A percentile compares a stretch with the other conserved stretches of the same genome.
phyloP scores from a whole-genome alignment of 495 filamentous ascomycete genomes.

The Podospora pseudocomata region DNA sequence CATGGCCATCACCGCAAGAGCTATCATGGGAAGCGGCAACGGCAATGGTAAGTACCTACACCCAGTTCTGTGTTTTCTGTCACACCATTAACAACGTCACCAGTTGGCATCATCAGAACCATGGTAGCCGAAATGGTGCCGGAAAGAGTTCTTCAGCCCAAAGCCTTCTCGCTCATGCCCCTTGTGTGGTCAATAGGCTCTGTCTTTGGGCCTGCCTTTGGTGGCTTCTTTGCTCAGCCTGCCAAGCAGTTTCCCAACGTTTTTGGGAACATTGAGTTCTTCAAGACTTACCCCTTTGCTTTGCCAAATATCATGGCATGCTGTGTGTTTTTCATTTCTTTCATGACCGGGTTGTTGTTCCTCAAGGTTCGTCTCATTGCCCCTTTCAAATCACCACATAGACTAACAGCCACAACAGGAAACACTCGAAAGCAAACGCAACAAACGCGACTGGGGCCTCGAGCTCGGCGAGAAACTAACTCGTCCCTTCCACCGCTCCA shows the following conservation, averaged over 20 bases:
- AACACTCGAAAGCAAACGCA: constrained; percentile 63
- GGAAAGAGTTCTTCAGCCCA: constrained; percentile 73
- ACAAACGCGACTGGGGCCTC: constrained; percentile 65
- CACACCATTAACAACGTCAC: background rate
- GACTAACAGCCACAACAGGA: constrained; percentile 47
- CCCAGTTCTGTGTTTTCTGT: too few relatives aligned
- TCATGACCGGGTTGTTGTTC: constrained; percentile 67
- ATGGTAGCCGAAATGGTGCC: constrained; percentile 75
- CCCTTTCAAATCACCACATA: constrained; percentile 2
- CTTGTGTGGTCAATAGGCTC: constrained; percentile 75
- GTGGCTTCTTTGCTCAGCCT: constrained; percentile 79
- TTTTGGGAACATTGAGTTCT: constrained; percentile 63
- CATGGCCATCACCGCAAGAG: constrained; percentile 67
- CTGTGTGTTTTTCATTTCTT: constrained; percentile 67
- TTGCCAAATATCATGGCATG: constrained; percentile 78
- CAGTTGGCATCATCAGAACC: constrained; percentile 65
- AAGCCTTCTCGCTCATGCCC: constrained; percentile 82
- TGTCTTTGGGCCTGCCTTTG: constrained; percentile 86
- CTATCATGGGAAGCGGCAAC: constrained; percentile 62
- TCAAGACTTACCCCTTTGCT: constrained; percentile 72
- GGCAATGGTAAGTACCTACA: constrained; percentile 52
- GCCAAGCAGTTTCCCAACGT: constrained; percentile 61
- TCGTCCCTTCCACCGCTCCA: constrained; percentile 33
- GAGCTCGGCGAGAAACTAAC: constrained; percentile 56
- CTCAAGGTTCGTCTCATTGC: constrained; percentile 42